phyloP scores from a whole-genome alignment of 768 basidiomycete genomes.

The Lepiota venenata region DNA sequence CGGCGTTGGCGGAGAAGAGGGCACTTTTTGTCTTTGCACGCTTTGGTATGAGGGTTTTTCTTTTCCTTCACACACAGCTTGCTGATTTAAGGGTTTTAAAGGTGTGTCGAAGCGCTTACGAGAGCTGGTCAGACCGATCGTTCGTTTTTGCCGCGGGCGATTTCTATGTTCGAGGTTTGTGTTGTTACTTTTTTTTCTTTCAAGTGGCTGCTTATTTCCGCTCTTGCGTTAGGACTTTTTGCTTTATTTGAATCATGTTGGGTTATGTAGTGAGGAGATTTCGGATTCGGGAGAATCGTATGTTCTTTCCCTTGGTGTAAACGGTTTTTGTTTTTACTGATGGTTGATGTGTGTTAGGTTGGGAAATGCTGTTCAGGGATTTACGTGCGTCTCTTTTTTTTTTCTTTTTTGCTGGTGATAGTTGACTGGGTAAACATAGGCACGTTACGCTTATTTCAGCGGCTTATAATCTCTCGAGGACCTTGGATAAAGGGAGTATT shows the following conservation, averaged over 20 bases:
- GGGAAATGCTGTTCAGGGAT: slow-evolving; percentile 87
- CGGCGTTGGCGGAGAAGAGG: slow-evolving; percentile 95
- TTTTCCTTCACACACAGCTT: slow-evolving; percentile 22
- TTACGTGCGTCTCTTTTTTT: slow-evolving; percentile 57
- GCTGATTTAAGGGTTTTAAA: slow-evolving; percentile 26
- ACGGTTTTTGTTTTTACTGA: neutral
- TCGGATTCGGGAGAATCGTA: slow-evolving; percentile 83
- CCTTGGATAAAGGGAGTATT: slow-evolving; percentile 19
- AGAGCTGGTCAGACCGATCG: slow-evolving; percentile 81
- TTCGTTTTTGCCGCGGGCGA: slow-evolving; percentile 59
- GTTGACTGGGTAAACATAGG: slow-evolving; percentile 27
- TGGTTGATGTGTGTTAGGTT: slow-evolving; percentile 40
- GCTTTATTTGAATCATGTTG: slow-evolving; percentile 84
- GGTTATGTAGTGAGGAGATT: slow-evolving; percentile 83
- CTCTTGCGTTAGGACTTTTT: slow-evolving; percentile 60
- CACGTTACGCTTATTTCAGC: slow-evolving; percentile 85
- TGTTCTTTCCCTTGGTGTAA: slow-evolving; percentile 8
- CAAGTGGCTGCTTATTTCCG: neutral
- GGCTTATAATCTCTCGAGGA: slow-evolving; percentile 79
- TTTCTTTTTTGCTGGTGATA: neutral
- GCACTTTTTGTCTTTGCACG: slow-evolving; percentile 89
- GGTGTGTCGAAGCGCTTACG: slow-evolving; percentile 81
- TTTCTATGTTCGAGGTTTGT: slow-evolving; percentile 87
- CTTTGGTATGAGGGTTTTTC: slow-evolving; percentile 43
- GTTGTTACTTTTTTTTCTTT: neutral